Conservation (phyloP, 2,329 filamentous ascomycete genomes). For the Trichophyton rubrum region DNA sequence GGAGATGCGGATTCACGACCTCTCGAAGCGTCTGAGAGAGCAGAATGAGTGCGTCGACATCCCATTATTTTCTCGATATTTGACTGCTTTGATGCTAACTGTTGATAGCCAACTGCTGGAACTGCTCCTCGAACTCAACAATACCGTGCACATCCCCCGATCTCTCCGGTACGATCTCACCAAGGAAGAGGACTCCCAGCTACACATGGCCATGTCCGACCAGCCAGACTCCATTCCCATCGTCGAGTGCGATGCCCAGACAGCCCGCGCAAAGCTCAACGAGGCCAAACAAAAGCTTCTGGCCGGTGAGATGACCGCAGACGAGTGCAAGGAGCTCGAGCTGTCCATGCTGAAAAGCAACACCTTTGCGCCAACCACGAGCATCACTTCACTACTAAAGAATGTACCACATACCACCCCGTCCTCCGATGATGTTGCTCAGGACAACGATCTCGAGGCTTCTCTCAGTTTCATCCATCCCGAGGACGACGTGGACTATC, state of each 20-base stretch:
- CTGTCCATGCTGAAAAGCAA: constrained; percentile 26
- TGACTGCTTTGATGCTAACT: background rate
- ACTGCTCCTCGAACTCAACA: constrained; percentile 79
- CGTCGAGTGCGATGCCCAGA: constrained; percentile 21
- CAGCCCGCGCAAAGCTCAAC: constrained; percentile 25
- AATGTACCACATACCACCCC: constrained; percentile 22
- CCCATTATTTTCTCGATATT: background rate
- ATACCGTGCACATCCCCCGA: constrained; percentile 61
- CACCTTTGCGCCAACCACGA: constrained; percentile 26
- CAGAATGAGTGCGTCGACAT: constrained; percentile 68
- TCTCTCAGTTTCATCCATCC: constrained; percentile 34
- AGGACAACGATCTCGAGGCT: constrained; percentile 19
- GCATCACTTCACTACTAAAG: constrained; percentile 22
- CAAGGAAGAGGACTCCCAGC: constrained; percentile 26
- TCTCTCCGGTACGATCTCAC: constrained; percentile 63
- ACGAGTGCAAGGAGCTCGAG: constrained; percentile 30
- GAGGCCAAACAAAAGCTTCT: constrained; percentile 29
- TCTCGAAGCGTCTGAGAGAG: constrained; percentile 70
- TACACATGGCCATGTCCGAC: constrained; percentile 33
- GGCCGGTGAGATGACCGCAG: constrained; percentile 24
- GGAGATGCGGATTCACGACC: constrained; percentile 68
- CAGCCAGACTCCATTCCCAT: constrained; percentile 20
- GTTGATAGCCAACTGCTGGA: constrained; percentile 66
- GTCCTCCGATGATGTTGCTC: constrained; percentile 11
- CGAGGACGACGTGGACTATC: constrained; percentile 33